Evolutionary conservation across 2,329 filamentous ascomycete species (phyloP), one percentile per base, ranked within the genome.

Genomic region (Xylariaceae sp.): DNA sequence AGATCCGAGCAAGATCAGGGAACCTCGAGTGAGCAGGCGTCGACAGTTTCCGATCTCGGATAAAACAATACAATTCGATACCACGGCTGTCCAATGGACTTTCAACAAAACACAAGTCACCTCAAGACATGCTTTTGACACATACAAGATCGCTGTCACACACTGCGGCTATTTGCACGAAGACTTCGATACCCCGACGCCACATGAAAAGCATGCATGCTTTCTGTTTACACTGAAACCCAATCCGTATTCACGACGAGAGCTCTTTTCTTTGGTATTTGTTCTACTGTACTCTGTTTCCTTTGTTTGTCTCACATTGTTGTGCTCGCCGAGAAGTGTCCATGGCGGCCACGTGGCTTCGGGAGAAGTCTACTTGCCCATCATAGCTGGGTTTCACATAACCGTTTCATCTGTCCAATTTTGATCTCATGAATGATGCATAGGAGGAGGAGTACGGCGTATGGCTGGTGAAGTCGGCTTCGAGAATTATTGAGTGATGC

Each of bases 1-100:
- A 92, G 63, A 90, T 94, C 63, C 73, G 80, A 51, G 73, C 71
- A 55, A 73, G 75, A 50, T 81, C 79, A 0, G 76, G 79, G 48
- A 69, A 64, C 48, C 63, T 84, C 31, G 78, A 83, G 66, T 74
- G 59, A 53, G 41, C 39, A 31, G 36, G 7, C 19, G 33, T 17
- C 34, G 28, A 34, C 40, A 10, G 41, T 13, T 16, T 47, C 45
- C 14, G 42, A 41, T 16, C 19, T 31, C 18, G 4, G 5, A 18
- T 11, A 18, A 16, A 28, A 28, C 22, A 5, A 28, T 28, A 28
- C 22, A 28, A 5, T 28, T 28, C 22, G 22, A 28, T 7, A 28
- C 22, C 22, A 28, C 22, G 22, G 7, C 22, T 7, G 22, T 28
- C 22, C 22, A 28, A 7, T 7, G 22, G 22, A 7, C 22, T 28